These are phyloP conservation scores for Colletotrichum acutatum DNA, from an alignment of 2,329 filamentous ascomycete species.

Conservation along the genomic window DNA sequence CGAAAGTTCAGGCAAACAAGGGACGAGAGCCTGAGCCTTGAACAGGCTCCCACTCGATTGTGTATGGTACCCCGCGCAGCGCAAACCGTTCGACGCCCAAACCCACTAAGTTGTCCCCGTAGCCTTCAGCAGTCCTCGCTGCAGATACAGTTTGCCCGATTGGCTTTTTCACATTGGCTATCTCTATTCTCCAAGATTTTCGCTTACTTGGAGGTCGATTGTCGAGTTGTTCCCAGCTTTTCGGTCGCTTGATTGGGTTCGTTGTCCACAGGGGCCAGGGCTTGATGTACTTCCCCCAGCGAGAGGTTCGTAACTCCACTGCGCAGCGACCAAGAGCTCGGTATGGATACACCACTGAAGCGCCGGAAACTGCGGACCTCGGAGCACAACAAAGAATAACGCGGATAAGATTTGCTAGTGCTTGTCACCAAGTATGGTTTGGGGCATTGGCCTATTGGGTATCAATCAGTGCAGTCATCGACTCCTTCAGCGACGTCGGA, in stretches of 20 bases:
- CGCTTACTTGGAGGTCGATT: neutral
- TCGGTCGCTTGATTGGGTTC: slow-evolving; percentile 14
- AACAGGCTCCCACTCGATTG: neutral
- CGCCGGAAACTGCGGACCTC: neutral
- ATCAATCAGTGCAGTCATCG: neutral
- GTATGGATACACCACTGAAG: neutral
- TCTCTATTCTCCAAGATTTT: neutral
- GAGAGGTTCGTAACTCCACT: neutral
- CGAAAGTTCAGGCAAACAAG: neutral
- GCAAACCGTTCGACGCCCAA: too few relatives aligned
- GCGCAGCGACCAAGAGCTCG: neutral
- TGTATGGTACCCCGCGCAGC: neutral
- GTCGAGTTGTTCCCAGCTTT: neutral
- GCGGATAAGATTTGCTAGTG: neutral
- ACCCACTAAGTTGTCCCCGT: neutral
- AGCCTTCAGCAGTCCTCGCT: too few relatives aligned
- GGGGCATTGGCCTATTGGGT: neutral
- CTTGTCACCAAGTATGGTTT: neutral
- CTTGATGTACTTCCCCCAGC: slow-evolving; percentile 25
- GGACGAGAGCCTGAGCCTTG: neutral
- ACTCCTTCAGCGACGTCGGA: neutral
- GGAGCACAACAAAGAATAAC: neutral
- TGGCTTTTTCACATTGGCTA: neutral
- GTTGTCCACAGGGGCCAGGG: slow-evolving; percentile 11
- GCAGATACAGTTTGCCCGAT: neutral